These are phyloP conservation scores for Medicago ruthenica DNA, from an alignment of 306 rosid species.

Conservation along the genomic window DNA sequence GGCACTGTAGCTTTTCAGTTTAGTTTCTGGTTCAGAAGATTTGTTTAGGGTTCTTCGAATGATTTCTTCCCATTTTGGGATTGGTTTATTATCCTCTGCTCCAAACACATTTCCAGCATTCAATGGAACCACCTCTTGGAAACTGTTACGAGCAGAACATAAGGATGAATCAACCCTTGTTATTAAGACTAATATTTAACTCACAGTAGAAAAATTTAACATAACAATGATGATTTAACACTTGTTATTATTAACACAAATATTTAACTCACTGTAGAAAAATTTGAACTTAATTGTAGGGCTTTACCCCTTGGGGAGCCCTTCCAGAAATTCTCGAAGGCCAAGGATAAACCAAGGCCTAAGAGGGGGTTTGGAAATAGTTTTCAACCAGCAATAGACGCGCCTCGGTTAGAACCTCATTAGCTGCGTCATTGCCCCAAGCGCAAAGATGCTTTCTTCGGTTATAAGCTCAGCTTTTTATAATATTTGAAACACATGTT, in stretches of 20 bases:
- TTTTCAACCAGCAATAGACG: constrained; percentile 20
- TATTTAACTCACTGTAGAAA: no score
- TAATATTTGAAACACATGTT: not conserved
- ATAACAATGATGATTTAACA: no score
- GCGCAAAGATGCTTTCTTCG: not conserved
- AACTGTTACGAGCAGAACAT: constrained; percentile 51
- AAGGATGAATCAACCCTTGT: not conserved
- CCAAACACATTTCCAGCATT: constrained; percentile 96
- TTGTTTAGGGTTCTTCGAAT: constrained; percentile 81
- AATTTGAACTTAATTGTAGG: not conserved
- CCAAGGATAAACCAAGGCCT: not conserved
- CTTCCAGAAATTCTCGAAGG: not conserved
- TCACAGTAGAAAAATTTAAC: no score
- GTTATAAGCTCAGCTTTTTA: not conserved
- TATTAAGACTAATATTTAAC: no score
- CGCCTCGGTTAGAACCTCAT: constrained; percentile 8
- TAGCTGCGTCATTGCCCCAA: not conserved
- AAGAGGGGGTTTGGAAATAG: not conserved
- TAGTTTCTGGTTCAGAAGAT: constrained; percentile 61
- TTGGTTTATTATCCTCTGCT: constrained; percentile 85
- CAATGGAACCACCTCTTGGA: constrained; percentile 95
- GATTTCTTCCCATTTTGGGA: constrained; percentile 88
- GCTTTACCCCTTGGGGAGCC: not conserved
- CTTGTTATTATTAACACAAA: no score
- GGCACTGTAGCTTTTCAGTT: constrained; percentile 73